These are phyloP conservation scores for Diplocarpon rosae DNA, from an alignment of 2,329 filamentous ascomycete genomes.

Conservation along the genomic window DNA sequence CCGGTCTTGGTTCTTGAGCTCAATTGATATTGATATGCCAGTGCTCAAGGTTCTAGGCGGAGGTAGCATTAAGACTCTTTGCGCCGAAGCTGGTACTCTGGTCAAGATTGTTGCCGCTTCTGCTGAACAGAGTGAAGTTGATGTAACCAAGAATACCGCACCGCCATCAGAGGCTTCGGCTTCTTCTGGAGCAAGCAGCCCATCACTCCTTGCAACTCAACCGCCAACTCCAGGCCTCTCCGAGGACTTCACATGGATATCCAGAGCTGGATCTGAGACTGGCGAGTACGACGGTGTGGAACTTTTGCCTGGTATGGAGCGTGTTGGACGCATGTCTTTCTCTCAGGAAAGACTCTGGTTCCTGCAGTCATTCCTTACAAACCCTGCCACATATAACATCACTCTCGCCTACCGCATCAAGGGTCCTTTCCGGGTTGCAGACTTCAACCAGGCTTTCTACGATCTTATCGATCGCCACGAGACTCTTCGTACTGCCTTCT, in stretches of 20 bases:
- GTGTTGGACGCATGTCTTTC: conserved; percentile 8
- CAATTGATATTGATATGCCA: conserved; percentile 28
- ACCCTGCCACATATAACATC: conserved; percentile 22
- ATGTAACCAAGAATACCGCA: conserved; percentile 1
- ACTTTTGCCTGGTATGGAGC: conserved; percentile 3
- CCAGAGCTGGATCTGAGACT: conserved; percentile 3
- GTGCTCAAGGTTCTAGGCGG: conserved; percentile 14
- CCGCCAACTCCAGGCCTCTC: conserved; percentile 6
- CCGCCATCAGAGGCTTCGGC: conserved; percentile 7
- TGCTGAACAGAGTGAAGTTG: not conserved
- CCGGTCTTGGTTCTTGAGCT: conserved; percentile 37
- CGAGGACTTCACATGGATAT: conserved; percentile 7
- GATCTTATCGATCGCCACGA: conserved; percentile 20
- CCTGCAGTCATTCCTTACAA: conserved; percentile 16
- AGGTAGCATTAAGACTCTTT: conserved; percentile 7
- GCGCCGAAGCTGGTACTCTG: conserved; percentile 6
- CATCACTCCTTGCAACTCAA: conserved; percentile 2
- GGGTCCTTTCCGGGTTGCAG: conserved; percentile 15
- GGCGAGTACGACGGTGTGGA: conserved; percentile 7
- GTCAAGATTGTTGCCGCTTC: conserved; percentile 4
- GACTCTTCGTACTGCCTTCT: conserved; percentile 21
- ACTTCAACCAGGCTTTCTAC: conserved; percentile 17
- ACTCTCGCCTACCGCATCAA: conserved; percentile 12
- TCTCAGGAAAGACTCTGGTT: conserved; percentile 21
- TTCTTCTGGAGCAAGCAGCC: conserved; percentile 4